These are phyloP conservation scores for Apophysomyces variabilis DNA, from an alignment of 371 early-diverging fungal genomes.

Conservation along the genomic window DNA sequence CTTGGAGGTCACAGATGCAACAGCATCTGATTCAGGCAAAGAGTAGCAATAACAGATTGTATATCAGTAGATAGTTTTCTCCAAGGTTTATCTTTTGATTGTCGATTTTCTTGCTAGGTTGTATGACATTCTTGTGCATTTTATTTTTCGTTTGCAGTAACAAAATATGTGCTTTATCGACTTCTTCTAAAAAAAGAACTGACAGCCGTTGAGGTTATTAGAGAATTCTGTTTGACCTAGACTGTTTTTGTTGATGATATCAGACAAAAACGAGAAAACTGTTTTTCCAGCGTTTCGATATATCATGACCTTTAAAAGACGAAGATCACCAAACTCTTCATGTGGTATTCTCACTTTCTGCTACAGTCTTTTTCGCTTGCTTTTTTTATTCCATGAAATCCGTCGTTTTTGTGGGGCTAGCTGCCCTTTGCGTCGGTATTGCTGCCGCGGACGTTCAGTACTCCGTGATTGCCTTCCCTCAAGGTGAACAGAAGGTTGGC, in stretches of 20 bases:
- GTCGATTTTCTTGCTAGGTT: neutral
- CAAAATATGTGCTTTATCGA: neutral
- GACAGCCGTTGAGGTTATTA: neutral
- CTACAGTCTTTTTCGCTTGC: neutral
- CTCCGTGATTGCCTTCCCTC: slow-evolving; percentile 44
- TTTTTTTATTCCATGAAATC: neutral
- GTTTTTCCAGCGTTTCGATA: neutral
- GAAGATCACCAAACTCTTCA: neutral
- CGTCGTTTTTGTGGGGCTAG: neutral
- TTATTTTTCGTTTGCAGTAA: neutral
- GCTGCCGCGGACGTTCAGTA: slow-evolving; percentile 39
- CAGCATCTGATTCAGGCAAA: neutral
- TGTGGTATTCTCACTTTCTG: neutral
- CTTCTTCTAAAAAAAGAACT: slow-evolving; percentile 3
- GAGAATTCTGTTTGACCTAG: slow-evolving; percentile 5
- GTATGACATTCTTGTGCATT: neutral
- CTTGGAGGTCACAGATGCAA: neutral
- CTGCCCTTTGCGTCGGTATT: slow-evolving; percentile 7
- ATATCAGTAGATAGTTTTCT: neutral
- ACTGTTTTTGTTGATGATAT: neutral
- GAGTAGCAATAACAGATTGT: too few species aligned
- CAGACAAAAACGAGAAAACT: neutral
- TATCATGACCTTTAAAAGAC: neutral
- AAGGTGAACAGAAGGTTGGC: slow-evolving; percentile 30
- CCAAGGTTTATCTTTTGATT: too few species aligned